A percentile compares a stretch with the other conserved stretches of the same genome.
phyloP scores from a whole-genome alignment of 2,329 filamentous ascomycete genomes.

The Purpureocillium lavendulum region DNA sequence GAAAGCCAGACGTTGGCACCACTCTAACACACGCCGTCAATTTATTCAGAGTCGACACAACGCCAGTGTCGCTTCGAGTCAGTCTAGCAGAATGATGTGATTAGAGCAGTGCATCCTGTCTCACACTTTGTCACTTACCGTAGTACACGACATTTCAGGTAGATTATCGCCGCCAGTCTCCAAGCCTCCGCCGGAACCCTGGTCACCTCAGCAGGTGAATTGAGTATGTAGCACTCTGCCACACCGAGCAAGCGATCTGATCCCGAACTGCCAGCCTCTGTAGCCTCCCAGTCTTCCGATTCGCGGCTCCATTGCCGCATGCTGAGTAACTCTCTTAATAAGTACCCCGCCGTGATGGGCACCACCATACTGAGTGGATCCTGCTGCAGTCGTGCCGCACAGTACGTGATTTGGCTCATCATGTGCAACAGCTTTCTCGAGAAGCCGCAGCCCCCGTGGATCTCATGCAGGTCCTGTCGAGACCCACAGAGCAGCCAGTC shows the following conservation, averaged over 20 bases:
- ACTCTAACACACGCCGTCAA: conserved; percentile 26
- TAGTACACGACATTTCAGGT: conserved; percentile 28
- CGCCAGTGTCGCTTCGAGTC: conserved; percentile 25
- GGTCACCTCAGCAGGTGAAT: conserved; percentile 24
- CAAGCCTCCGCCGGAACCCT: conserved; percentile 32
- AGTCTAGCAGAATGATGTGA: conserved; percentile 14
- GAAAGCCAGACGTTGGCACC: conserved; percentile 30
- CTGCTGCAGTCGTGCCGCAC: conserved; percentile 23
- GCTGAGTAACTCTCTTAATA: conserved; percentile 16
- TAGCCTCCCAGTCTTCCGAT: conserved; percentile 13
- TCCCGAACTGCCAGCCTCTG: conserved; percentile 5
- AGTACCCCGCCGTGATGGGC: conserved; percentile 19
- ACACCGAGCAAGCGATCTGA: conserved; percentile 21
- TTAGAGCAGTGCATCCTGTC: too few species aligned
- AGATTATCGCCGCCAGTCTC: conserved; percentile 29
- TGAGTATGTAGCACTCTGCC: conserved; percentile 15
- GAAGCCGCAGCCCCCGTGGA: conserved; percentile 33
- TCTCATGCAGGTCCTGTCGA: conserved; percentile 24
- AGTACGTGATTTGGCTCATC: conserved; percentile 28
- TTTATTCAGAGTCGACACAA: conserved; percentile 21
- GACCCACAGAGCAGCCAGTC: conserved; percentile 30
- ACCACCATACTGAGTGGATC: conserved; percentile 21
- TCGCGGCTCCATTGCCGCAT: conserved; percentile 29
- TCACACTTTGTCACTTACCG: conserved; percentile 24
- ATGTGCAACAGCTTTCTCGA: conserved; percentile 28